Conservation (phyloP, 495 filamentous ascomycete species). For the Bryoglossum gracile region DNA sequence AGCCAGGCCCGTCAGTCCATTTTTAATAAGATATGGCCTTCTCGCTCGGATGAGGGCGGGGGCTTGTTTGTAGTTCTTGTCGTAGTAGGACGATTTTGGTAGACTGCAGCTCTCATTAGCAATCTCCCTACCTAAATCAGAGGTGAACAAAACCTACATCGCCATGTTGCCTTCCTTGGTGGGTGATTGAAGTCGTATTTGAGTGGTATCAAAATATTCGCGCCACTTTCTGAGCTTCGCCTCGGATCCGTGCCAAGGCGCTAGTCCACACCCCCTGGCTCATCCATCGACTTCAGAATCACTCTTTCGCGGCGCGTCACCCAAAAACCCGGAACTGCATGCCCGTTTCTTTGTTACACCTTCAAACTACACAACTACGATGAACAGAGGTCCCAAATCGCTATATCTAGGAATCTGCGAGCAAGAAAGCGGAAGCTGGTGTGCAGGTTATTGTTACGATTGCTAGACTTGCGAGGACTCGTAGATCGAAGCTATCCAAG, state of each 20-base stretch:
- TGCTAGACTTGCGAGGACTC: no score
- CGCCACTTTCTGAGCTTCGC: no score
- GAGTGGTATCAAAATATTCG: no score
- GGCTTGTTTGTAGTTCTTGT: constrained; percentile 69
- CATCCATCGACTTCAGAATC: neutral
- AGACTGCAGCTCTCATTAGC: constrained; percentile 40
- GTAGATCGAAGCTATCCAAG: constrained; percentile 6
- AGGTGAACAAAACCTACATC: constrained; percentile 13
- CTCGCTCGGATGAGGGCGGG: constrained; percentile 84
- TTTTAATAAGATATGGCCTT: constrained; percentile 85
- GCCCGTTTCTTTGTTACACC: neutral
- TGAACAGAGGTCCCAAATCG: neutral
- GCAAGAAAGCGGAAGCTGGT: no score
- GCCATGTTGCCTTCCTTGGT: constrained; percentile 16
- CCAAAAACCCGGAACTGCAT: neutral
- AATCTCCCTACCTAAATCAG: neutral
- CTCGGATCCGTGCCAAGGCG: no score
- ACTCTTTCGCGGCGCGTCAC: constrained; percentile 8
- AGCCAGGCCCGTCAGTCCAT: constrained; percentile 63
- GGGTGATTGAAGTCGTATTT: neutral
- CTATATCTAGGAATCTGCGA: constrained; percentile 1
- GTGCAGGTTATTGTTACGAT: no score
- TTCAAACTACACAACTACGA: constrained; percentile 1
- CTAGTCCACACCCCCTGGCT: neutral
- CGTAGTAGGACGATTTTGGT: constrained; percentile 80